Evolutionary conservation across 225 moss, liverwort and hornwort species (phyloP), one percentile per base, ranked within the genome.

Genomic region (Polytrichum commune): DNA sequence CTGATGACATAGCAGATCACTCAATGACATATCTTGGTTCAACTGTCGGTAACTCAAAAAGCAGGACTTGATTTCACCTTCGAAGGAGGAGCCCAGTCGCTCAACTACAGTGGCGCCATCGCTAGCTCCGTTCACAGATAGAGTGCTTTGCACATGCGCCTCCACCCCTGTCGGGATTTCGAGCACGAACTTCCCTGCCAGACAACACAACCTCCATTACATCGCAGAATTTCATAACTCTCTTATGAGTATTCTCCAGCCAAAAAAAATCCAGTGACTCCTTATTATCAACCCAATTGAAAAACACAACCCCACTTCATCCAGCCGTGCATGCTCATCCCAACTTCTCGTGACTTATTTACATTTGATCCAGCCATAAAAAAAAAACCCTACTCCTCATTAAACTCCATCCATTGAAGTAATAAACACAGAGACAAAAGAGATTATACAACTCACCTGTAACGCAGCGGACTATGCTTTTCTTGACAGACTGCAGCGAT

Each of bases 91-190:
- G 8, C 33, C 53, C 20, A 79, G 27, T 24, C 70, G 74, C 60
- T 55, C 79, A 53, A 79, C 74, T 19, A 66, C 65, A 79, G 53
- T 75, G 13, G 75, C 27, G 61, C 79, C 5, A 32, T 79, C 79
- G 61, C 56, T 65, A 3, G 75, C 79, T 70, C 70, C 74, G 53
- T 71, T 75, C 65, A 75, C 53, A 32, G 65, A 53, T 0, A 79
- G 53, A 53, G 24, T 66, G 24, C 27, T 66, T 5, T 65, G 74
- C 19, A 79, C 75, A 23, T 53, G 68, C 27, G 79, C 79, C 54
- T 79, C 79, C 30, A 67, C 5, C 32, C 66, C 70, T 8, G 79
- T 69, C 74, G 69, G 56, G 23, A 79, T 75, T 19, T 55, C 9
- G 16, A 75, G 20, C 19, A 71, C 54, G 25, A 71, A 75, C 29